These are phyloP conservation scores for Rubroboletus satanas DNA, from an alignment of 768 basidiomycete species.

Conservation along the genomic window DNA sequence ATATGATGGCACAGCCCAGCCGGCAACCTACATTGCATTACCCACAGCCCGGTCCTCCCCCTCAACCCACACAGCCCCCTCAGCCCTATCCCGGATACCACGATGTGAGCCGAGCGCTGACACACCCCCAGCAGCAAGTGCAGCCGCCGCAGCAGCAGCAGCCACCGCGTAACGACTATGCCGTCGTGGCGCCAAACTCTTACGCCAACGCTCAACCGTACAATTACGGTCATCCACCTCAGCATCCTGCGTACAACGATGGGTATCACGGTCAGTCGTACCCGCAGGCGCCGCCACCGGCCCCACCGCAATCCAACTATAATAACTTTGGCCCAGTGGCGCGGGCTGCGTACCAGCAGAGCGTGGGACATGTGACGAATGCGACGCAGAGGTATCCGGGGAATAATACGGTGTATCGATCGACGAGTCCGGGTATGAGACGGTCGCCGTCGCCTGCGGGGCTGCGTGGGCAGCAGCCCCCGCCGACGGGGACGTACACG, in stretches of 20 bases:
- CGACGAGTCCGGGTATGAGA: constrained; percentile 40
- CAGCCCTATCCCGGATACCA: constrained; percentile 21
- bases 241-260: constrained; percentile 19
- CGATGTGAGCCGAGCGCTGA: constrained; percentile 28
- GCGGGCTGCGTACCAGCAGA: constrained; percentile 11
- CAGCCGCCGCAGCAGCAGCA: constrained; percentile 23
- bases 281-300: constrained; percentile 10
- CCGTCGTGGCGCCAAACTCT: constrained; percentile 4
- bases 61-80: constrained; percentile 11
- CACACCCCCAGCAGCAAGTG: constrained; percentile 33
- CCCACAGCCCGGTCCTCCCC: not conserved
- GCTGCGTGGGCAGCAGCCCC: constrained; percentile 32
- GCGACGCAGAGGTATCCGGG: constrained; percentile 28
- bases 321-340: constrained; percentile 1
- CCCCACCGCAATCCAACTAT: constrained; percentile 7
- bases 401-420: constrained; percentile 34
- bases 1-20: constrained; percentile 55
- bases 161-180: constrained; percentile 22
- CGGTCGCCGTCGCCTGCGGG: constrained; percentile 50
- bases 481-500: constrained; percentile 72
- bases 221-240: constrained; percentile 18
- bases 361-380: constrained; percentile 31
- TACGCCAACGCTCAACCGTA: constrained; percentile 16
- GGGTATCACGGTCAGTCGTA: constrained; percentile 18
- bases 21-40: constrained; percentile 13